phyloP scores from a whole-genome alignment of 2,329 filamentous ascomycete genomes.

The Colletotrichum simmondsii region DNA sequence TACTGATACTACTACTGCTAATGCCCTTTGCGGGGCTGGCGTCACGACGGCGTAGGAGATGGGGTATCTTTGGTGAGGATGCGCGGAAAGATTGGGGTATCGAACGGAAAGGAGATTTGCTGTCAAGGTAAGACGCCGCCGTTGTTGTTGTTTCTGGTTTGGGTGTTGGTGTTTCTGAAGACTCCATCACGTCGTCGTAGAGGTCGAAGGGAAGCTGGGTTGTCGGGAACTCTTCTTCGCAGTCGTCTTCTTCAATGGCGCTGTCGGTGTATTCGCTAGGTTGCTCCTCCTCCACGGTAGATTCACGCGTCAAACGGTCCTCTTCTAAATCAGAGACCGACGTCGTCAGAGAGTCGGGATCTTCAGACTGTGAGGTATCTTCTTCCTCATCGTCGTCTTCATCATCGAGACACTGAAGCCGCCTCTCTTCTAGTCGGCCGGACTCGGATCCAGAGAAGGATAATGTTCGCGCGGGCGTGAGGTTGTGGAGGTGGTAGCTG shows the following conservation, averaged over 20 bases:
- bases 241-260: slow-evolving; percentile 42
- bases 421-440: slow-evolving; percentile 47
- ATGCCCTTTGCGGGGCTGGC: slow-evolving; percentile 45
- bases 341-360: slow-evolving; percentile 54
- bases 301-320: slow-evolving; percentile 43
- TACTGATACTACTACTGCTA: slow-evolving; percentile 41
- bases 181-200: slow-evolving; percentile 48
- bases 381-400: slow-evolving; percentile 49
- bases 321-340: slow-evolving; percentile 60
- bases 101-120: slow-evolving; percentile 46
- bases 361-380: slow-evolving; percentile 56
- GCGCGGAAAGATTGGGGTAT: slow-evolving; percentile 47
- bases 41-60: slow-evolving; percentile 44
- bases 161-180: slow-evolving; percentile 55
- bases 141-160: slow-evolving; percentile 43
- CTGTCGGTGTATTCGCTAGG: slow-evolving; percentile 39
- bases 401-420: slow-evolving; percentile 40
- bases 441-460: slow-evolving; percentile 65
- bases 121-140: slow-evolving; percentile 49
- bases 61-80: slow-evolving; percentile 47
- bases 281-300: slow-evolving; percentile 43
- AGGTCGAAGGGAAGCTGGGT: slow-evolving; percentile 52
- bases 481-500: slow-evolving; percentile 44
- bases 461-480: slow-evolving; percentile 58
- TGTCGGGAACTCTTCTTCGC: slow-evolving; percentile 47